Evolutionary conservation across 331 rosid genomes (phyloP), one percentile per base, ranked within the genome.

Genomic region (Rosa hybrid): DNA sequence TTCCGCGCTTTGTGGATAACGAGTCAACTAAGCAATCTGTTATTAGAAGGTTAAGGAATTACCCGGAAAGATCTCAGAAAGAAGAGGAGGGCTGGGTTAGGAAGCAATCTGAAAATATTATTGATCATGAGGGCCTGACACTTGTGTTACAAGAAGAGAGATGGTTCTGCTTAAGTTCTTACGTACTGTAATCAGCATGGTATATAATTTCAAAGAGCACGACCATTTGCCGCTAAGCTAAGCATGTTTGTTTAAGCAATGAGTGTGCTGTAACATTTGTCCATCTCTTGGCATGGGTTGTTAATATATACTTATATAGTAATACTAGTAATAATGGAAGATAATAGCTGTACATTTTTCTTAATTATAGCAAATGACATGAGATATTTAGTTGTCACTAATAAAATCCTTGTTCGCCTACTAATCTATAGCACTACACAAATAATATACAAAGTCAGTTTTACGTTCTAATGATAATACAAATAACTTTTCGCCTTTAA

Each of bases 211-310:
- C 65, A 9, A 34, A 53, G 16, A 54, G 49, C 27, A 27, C 46
- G 65, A 17, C 6, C 27, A 30, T 17, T 41, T 56, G 39, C 46
- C 14, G 44, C 78, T 23, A 41, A n/a, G 44, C 70, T 64, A 64
- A 74, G 68, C 41, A 41, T n/a, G 54, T 56, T 62, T 60, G 41
- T 62, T 25, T 54, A 54, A 49, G 67, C 67, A 54, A 74, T 20
- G 38, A 74, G 34, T 54, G 51, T 74, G 68, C 53, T 53, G 27
- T 7, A 74, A 74, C 11, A 21, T 74, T 20, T 56, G 49, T 8
- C 16, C 6, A 12, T 53, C 63, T 72, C 53, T 51, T 13, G 67
- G 39, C 39, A 34, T 34, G 39, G 46, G 46, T 44, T 44, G 46
- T 62, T 62, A 34, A 34, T 34, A 34, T 1, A 63, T 25, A 23